A percentile compares a stretch with the other conserved stretches of the same genome.
phyloP scores from a whole-genome alignment of 352 stramenopile species.

The Globisporangium perplexum region DNA sequence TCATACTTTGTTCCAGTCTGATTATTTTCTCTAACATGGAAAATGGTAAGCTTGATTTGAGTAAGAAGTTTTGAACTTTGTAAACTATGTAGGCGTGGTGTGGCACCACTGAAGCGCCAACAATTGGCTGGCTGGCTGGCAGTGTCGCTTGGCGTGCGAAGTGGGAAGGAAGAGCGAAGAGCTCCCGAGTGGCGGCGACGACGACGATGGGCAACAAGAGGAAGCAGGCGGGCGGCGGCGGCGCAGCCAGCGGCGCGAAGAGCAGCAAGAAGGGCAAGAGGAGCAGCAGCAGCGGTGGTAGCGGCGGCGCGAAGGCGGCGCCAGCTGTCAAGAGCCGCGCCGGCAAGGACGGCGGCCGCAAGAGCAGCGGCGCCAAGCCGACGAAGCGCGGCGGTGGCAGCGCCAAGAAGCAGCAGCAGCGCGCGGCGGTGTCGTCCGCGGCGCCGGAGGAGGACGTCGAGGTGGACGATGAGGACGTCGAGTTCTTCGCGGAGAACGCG shows the following conservation, averaged over 20 bases:
- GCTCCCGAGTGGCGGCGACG: not conserved
- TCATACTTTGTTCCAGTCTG: not conserved
- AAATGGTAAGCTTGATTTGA: not conserved
- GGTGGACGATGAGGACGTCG: conserved; percentile 73
- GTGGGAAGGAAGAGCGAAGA: not conserved
- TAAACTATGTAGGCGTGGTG: not conserved
- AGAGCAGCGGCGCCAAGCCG: not conserved
- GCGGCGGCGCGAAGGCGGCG: not conserved
- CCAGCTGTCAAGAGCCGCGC: conserved; percentile 5
- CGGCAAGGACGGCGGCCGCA: not conserved
- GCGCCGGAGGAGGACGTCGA: conserved; percentile 46
- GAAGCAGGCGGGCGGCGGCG: conserved; percentile 19
- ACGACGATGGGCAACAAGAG: conserved; percentile 29
- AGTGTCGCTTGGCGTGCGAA: not conserved
- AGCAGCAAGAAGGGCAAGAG: conserved; percentile 30
- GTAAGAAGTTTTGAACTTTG: not conserved
- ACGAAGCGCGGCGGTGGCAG: conserved; percentile 17
- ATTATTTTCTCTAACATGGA: not conserved
- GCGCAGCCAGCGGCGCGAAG: conserved; percentile 19
- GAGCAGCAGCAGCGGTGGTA: conserved; percentile 12
- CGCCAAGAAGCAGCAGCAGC: conserved; percentile 13
- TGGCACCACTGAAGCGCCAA: not conserved
- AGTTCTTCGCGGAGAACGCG: conserved; percentile 72
- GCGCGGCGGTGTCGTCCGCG: conserved; percentile 8
- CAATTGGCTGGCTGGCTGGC: not conserved